These are phyloP conservation scores for Cercospora sp. DNA, from an alignment of 2,329 filamentous ascomycete genomes.

Conservation along the genomic window DNA sequence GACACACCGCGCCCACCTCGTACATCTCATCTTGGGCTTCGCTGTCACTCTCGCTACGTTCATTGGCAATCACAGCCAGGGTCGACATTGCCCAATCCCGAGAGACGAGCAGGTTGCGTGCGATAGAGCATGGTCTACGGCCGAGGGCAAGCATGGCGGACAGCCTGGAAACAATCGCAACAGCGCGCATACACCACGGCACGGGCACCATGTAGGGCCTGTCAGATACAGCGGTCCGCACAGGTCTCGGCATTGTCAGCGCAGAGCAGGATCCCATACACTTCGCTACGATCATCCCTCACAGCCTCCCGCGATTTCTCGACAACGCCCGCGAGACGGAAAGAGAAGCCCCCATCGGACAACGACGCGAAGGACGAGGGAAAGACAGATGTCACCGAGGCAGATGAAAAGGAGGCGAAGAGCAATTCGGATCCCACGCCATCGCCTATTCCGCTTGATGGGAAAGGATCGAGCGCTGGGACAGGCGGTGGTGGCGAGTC, in stretches of 20 bases:
- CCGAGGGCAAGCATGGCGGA: conserved; percentile 65
- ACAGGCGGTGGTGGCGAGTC: conserved; percentile 51
- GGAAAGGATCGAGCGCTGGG: conserved; percentile 60
- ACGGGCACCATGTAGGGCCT: conserved; percentile 31
- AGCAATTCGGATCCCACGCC: conserved; percentile 52
- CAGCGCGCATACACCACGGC: conserved; percentile 34
- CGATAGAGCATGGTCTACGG: conserved; percentile 60
- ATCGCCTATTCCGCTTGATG: conserved; percentile 55
- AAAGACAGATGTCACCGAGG: conserved; percentile 43
- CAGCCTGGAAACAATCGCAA: conserved; percentile 46
- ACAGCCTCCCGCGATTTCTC: conserved; percentile 41
- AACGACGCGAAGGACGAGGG: conserved; percentile 44
- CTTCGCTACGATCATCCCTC: conserved; percentile 27
- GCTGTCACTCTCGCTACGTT: not conserved
- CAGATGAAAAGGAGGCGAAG: conserved; percentile 48
- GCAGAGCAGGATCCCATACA: conserved; percentile 24
- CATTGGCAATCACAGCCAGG: not conserved
- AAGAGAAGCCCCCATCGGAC: conserved; percentile 56
- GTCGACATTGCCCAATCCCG: not conserved
- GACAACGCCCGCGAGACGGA: conserved; percentile 50
- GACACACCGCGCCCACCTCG: not conserved
- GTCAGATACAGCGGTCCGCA: conserved; percentile 29
- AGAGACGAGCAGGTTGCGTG: not conserved
- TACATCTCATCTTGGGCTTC: not conserved
- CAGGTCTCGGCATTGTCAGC: conserved; percentile 21